Evolutionary conservation across 805 yeast genomes (phyloP).

Genomic region (Cyberlindnera lachancei): DNA sequence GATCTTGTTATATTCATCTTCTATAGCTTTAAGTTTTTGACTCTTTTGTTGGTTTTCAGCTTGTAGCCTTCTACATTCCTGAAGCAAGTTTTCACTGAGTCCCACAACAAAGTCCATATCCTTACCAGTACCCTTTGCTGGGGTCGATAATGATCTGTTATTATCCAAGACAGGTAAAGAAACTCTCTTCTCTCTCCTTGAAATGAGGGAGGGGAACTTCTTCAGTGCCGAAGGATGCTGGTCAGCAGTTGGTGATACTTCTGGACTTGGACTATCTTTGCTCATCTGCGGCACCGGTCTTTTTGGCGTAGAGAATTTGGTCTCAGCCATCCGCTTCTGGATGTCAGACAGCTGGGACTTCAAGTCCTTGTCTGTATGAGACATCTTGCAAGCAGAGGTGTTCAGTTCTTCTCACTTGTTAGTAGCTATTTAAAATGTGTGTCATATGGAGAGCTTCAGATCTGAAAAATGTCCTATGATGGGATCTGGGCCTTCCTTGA

Average conservation of each 20-base stretch:
- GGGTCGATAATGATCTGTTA: conserved; percentile 14
- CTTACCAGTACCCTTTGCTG: conserved; percentile 31
- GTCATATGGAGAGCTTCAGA: too few species aligned
- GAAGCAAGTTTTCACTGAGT: conserved; percentile 60
- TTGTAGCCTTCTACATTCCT: conserved; percentile 63
- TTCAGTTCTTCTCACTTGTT: too few species aligned
- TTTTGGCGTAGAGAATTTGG: conserved; percentile 21
- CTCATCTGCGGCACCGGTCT: conserved; percentile 11
- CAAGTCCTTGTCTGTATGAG: conserved; percentile 26
- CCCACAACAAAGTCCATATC: conserved; percentile 71
- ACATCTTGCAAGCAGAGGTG: conserved; percentile 4
- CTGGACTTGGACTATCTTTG: conserved; percentile 3
- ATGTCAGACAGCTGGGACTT: conserved; percentile 36
- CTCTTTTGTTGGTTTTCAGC: conserved; percentile 50
- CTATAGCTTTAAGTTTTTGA: conserved; percentile 32
- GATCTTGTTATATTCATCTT: conserved; percentile 34
- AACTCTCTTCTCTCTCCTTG: conserved; percentile 21
- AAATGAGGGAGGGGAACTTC: conserved; percentile 12
- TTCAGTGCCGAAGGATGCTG: conserved; percentile 8
- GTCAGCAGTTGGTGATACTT: conserved; percentile 2
- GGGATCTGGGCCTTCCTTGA: too few species aligned
- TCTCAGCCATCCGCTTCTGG: conserved; percentile 30
- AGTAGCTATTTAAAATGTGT: too few species aligned
- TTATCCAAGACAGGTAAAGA: conserved; percentile 21
- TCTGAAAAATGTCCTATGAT: too few species aligned